phyloP scores from a whole-genome alignment of 129 eudicot genomes.

The Solidago caesia region DNA sequence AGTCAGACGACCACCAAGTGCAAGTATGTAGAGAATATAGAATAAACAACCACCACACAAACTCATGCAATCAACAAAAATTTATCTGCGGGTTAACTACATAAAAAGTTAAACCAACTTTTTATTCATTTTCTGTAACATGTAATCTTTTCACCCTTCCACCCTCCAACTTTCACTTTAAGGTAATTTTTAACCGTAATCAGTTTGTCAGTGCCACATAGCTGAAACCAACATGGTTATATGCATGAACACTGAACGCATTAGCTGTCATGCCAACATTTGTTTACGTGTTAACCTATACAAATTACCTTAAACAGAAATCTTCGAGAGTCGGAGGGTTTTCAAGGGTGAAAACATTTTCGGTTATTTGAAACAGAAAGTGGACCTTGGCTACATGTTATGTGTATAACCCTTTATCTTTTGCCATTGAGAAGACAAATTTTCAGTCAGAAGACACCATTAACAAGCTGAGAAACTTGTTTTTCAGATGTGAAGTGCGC shows the following conservation, averaged over 20 bases:
- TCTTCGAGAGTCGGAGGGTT: neutral
- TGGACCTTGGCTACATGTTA: constrained; percentile 4
- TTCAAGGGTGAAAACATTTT: neutral
- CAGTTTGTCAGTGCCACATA: neutral
- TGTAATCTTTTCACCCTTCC: no score
- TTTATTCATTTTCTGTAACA: no score
- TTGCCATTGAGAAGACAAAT: constrained; percentile 33
- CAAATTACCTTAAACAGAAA: neutral
- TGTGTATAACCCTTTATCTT: constrained; percentile 20
- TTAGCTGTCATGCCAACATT: neutral
- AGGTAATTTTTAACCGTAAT: neutral
- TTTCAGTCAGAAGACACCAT: constrained; percentile 23
- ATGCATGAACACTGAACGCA: neutral
- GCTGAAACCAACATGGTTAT: neutral
- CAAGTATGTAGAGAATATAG: neutral
- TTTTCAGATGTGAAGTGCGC: constrained; percentile 59
- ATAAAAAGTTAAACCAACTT: no score
- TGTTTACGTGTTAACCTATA: neutral
- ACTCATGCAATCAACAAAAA: neutral
- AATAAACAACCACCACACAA: neutral
- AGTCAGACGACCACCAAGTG: constrained; percentile 43
- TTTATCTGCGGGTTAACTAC: no score
- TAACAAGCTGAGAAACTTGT: constrained; percentile 1
- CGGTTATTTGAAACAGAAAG: constrained; percentile 4
- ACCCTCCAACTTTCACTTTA: neutral